These are phyloP conservation scores for Elasticomyces elasticus DNA, from an alignment of 495 filamentous ascomycete genomes.

Conservation along the genomic window DNA sequence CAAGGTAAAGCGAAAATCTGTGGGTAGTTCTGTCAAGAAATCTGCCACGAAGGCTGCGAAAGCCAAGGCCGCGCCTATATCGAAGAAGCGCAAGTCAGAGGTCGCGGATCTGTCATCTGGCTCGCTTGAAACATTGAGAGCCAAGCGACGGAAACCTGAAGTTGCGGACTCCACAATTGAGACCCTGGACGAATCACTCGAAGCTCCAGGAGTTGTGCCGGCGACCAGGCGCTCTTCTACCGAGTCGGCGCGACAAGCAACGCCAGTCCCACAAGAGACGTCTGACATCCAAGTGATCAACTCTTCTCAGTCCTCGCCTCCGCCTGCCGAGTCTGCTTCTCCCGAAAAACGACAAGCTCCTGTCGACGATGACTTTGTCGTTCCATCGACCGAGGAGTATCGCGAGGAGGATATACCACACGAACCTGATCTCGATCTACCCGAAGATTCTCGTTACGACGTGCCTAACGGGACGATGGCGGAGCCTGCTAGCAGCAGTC, in stretches of 20 bases:
- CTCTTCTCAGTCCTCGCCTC: slow-evolving; percentile 12
- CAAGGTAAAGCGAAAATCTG: slow-evolving; percentile 1
- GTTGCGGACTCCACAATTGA: not conserved
- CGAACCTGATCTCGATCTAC: not conserved
- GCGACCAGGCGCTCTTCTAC: not conserved
- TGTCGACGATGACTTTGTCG: slow-evolving; percentile 2
- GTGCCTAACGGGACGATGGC: slow-evolving; percentile 11
- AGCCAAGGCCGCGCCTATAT: not conserved
- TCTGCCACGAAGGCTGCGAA: not conserved
- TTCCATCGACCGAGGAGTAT: slow-evolving; percentile 19
- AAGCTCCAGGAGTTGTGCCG: not conserved
- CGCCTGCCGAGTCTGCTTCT: slow-evolving; percentile 7
- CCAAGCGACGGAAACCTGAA: slow-evolving; percentile 10
- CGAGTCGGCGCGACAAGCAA: not conserved
- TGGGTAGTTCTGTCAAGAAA: not conserved
- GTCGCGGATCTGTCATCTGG: slow-evolving; percentile 1
- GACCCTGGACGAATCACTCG: not conserved
- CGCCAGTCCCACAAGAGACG: not conserved
- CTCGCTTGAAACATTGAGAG: slow-evolving; percentile 1
- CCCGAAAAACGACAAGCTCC: not conserved
- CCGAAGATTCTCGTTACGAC: slow-evolving; percentile 12
- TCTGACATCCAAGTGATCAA: slow-evolving; percentile 18
- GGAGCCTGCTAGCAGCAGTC: slow-evolving; percentile 21
- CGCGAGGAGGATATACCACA: not conserved
- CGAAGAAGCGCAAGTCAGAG: slow-evolving; percentile 14